These are phyloP conservation scores for Magnolia kwangsiensis DNA, from an alignment of 164 flowering plant genomes.

Conservation along the genomic window DNA sequence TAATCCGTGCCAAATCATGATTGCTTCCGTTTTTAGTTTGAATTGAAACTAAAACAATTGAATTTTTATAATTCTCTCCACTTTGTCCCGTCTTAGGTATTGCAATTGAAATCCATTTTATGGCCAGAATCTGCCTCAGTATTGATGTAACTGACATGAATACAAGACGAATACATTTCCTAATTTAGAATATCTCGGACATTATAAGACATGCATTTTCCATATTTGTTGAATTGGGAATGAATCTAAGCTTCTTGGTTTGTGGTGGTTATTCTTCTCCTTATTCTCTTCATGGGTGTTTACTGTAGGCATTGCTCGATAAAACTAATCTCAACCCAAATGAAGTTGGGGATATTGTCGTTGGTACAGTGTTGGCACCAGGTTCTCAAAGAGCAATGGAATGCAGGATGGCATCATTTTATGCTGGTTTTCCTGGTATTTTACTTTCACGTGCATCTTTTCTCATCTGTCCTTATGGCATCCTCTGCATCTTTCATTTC, in stretches of 20 bases:
- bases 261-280: background rate
- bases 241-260: background rate
- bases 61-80: too few species aligned
- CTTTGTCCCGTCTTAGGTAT: too few species aligned
- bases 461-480: background rate
- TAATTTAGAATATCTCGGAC: too few species aligned
- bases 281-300: background rate
- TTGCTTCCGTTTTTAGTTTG: too few species aligned
- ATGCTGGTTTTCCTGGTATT: constrained; percentile 97
- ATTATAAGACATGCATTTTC: background rate
- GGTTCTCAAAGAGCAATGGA: constrained; percentile 89
- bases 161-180: too few species aligned
- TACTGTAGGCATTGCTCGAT: constrained; percentile 73
- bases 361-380: constrained; percentile 88
- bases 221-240: background rate
- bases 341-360: constrained; percentile 97
- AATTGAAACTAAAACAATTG: too few species aligned
- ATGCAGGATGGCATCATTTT: constrained; percentile 99
- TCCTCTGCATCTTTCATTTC: background rate
- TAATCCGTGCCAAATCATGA: too few species aligned
- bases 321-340: constrained; percentile 78
- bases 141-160: background rate
- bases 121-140: background rate
- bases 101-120: background rate
- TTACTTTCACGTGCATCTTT: background rate